These are phyloP conservation scores for Penicillium freii DNA, from an alignment of 2,329 filamentous ascomycete genomes.

Conservation along the genomic window DNA sequence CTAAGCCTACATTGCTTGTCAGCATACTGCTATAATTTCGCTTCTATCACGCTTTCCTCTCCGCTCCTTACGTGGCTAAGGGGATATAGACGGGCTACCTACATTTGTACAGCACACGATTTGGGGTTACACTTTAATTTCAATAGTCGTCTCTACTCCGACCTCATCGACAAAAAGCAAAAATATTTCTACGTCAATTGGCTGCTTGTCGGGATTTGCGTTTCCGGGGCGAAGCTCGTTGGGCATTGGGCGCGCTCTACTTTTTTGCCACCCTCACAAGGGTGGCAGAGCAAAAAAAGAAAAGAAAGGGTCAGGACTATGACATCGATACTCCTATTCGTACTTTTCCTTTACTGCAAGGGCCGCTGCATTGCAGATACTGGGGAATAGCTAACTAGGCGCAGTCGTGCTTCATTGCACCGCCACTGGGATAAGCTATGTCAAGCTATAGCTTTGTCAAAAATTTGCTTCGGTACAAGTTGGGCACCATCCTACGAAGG, in stretches of 20 bases:
- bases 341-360: neutral
- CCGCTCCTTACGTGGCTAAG: neutral
- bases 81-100: neutral
- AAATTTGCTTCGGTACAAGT: neutral
- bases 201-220: neutral
- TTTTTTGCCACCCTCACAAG: neutral
- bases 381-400: neutral
- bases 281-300: neutral
- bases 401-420: neutral
- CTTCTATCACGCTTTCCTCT: neutral
- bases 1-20: neutral
- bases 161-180: neutral
- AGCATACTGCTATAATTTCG: neutral
- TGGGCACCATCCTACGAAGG: neutral
- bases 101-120: slow-evolving; percentile 3
- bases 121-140: neutral
- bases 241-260: neutral
- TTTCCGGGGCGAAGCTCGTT: neutral
- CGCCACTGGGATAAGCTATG: neutral
- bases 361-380: neutral
- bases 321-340: neutral
- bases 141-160: neutral
- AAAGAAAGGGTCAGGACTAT: neutral
- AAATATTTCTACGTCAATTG: neutral
- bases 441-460: neutral